Percentiles rank a stretch among this genome's conserved stretches.
These are phyloP conservation scores for Kandelia obovata DNA, from an alignment of 345 rosid species.

Conservation along the genomic window DNA sequence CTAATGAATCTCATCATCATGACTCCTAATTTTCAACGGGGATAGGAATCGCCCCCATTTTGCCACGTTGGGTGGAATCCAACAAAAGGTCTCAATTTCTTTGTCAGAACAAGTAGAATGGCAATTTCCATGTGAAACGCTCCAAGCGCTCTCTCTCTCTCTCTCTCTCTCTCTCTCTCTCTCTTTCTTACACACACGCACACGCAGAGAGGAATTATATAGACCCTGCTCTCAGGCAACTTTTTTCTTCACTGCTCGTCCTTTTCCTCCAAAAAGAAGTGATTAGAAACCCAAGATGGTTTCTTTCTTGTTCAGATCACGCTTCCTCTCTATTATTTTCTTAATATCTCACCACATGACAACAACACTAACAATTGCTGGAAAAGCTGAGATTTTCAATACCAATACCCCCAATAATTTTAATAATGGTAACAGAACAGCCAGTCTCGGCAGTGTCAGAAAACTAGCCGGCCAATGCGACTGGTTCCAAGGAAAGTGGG, in stretches of 20 bases:
- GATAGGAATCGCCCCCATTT: conserved; percentile 30
- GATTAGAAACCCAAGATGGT: conserved; percentile 35
- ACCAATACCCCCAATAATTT: background rate
- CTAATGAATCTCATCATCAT: conserved; percentile 18
- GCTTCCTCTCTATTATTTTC: conserved; percentile 21
- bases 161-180: background rate
- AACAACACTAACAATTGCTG: background rate
- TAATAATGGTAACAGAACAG: background rate
- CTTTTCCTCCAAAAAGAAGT: background rate
- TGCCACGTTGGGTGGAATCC: conserved; percentile 16
- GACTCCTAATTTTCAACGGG: conserved; percentile 23
- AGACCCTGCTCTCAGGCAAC: conserved; percentile 18
- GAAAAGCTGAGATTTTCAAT: conserved; percentile 15
- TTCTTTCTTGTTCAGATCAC: conserved; percentile 19
- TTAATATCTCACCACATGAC: conserved; percentile 5
- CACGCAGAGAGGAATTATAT: conserved; percentile 13
- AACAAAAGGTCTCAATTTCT: conserved; percentile 7
- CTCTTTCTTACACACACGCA: background rate
- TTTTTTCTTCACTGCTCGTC: conserved; percentile 22
- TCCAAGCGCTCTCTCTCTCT: background rate
- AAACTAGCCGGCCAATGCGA: conserved; percentile 38
- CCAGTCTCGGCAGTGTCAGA: conserved; percentile 10
- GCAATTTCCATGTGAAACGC: conserved; percentile 28
- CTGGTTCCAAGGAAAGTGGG: conserved; percentile 57
- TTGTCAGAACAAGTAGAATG: background rate